Conservation (phyloP, 2,329 filamentous ascomycete genomes). For the Curvularia sp. region DNA sequence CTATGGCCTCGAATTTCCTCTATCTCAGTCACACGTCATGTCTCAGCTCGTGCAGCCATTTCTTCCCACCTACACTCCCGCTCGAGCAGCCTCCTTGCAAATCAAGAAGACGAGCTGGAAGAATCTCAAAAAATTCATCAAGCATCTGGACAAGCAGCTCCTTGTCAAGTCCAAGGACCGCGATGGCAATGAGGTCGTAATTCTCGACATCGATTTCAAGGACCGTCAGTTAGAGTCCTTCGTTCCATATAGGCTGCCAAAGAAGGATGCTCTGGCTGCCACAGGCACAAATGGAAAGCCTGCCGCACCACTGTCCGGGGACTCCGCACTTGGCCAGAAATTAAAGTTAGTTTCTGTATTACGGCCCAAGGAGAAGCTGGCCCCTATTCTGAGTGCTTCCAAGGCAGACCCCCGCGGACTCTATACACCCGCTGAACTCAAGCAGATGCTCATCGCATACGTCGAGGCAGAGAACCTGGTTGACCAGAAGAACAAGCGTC, state of each 20-base stretch:
- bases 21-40: conserved; percentile 69
- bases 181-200: conserved; percentile 68
- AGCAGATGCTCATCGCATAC: conserved; percentile 64
- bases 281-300: conserved; percentile 49
- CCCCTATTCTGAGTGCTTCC: conserved; percentile 61
- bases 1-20: conserved; percentile 66
- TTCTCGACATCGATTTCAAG: conserved; percentile 70
- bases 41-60: conserved; percentile 70
- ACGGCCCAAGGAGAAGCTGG: conserved; percentile 64
- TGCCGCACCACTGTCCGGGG: conserved; percentile 49
- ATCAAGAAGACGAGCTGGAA: conserved; percentile 77
- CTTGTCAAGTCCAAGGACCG: conserved; percentile 71
- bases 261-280: conserved; percentile 56
- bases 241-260: conserved; percentile 67
- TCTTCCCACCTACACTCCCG: conserved; percentile 64
- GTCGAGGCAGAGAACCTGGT: conserved; percentile 64
- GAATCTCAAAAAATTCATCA: conserved; percentile 73
- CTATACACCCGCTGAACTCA: conserved; percentile 67
- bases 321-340: conserved; percentile 56
- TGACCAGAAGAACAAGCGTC: conserved; percentile 64
- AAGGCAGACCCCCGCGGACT: conserved; percentile 60
- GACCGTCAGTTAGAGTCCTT: conserved; percentile 63
- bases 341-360: conserved; percentile 62
- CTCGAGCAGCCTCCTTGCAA: conserved; percentile 64
- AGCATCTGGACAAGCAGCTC: conserved; percentile 67